Evolutionary conservation across 2,329 filamentous ascomycete genomes (phyloP).

Genomic region (Dactylonectria macrodidyma): DNA sequence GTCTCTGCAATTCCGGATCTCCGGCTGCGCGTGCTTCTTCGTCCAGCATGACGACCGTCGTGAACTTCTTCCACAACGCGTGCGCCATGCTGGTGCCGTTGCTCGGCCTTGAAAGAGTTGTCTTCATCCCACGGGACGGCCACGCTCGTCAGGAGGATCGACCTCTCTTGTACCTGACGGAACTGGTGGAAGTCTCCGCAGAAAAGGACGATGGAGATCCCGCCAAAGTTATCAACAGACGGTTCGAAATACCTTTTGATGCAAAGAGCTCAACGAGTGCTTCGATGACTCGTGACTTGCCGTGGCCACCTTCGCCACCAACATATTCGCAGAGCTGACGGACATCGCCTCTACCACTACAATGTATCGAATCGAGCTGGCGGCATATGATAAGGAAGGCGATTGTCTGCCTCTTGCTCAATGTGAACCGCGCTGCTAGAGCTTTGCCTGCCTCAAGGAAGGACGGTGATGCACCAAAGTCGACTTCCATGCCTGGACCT

Average conservation of each 20-base stretch:
- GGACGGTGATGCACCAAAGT: neutral
- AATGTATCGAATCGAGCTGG: slow-evolving; percentile 11
- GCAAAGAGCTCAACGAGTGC: slow-evolving; percentile 21
- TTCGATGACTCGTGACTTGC: slow-evolving; percentile 28
- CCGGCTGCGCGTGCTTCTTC: too few species aligned
- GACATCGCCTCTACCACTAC: neutral
- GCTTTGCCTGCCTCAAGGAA: neutral
- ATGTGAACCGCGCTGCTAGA: neutral
- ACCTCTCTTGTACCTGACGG: slow-evolving; percentile 5
- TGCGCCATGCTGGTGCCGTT: slow-evolving; percentile 29
- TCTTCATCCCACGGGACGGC: neutral
- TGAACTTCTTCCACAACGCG: slow-evolving; percentile 28
- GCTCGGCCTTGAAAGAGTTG: slow-evolving; percentile 23
- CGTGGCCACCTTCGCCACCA: slow-evolving; percentile 30
- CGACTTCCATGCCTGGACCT: neutral
- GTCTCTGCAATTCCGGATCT: too few species aligned
- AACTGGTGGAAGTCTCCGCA: slow-evolving; percentile 26
- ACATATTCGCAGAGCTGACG: slow-evolving; percentile 30
- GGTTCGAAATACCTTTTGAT: slow-evolving; percentile 2
- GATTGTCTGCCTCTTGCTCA: slow-evolving; percentile 13
- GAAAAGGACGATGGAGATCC: slow-evolving; percentile 23
- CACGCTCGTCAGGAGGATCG: neutral
- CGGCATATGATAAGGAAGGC: slow-evolving; percentile 24
- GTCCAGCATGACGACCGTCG: slow-evolving; percentile 27
- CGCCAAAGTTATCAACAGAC: slow-evolving; percentile 23